Evolutionary conservation across 2,329 filamentous ascomycete species (phyloP).

Genomic region (Diaporthe sp.): DNA sequence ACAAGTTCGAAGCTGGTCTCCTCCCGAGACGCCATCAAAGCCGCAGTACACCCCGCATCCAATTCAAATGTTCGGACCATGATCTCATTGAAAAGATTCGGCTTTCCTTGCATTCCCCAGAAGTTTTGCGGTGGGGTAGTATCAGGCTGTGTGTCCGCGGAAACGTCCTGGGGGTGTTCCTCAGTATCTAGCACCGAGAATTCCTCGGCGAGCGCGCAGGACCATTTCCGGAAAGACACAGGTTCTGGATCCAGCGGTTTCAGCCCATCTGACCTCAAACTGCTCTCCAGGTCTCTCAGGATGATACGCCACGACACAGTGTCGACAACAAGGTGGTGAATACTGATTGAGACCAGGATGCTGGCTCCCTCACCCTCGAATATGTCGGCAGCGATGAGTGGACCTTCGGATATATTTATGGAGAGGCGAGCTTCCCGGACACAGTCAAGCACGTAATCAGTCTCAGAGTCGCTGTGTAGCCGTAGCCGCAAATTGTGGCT

Average conservation of each 20-base stretch:
- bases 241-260: background rate
- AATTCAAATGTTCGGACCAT: background rate
- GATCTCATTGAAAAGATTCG: background rate
- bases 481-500: background rate
- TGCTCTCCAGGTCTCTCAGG: background rate
- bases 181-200: background rate
- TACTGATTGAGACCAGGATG: background rate
- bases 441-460: background rate
- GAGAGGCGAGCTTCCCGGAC: background rate
- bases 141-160: background rate
- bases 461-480: background rate
- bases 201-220: background rate
- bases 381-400: background rate
- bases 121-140: background rate
- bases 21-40: background rate
- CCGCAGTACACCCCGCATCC: background rate
- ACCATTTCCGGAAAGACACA: background rate
- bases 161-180: background rate
- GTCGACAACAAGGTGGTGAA: background rate
- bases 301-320: background rate
- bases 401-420: background rate
- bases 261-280: background rate
- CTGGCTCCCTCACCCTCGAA: background rate
- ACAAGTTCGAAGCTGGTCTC: background rate
- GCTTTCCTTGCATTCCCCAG: background rate